phyloP scores from a whole-genome alignment of 768 basidiomycete genomes.

The Boletales sp. region DNA sequence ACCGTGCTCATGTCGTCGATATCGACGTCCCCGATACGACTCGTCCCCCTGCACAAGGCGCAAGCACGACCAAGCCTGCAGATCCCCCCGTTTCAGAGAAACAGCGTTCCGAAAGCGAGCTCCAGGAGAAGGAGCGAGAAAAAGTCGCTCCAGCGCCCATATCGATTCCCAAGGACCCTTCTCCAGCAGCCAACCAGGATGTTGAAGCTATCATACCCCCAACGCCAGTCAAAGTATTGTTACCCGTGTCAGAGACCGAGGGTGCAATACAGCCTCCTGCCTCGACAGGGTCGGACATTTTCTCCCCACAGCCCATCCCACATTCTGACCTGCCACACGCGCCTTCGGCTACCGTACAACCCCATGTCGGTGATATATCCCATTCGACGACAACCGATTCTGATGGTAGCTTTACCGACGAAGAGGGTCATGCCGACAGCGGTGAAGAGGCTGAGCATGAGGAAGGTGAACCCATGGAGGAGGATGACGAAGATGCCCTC shows the following conservation, averaged over 20 bases:
- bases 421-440: conserved; percentile 64
- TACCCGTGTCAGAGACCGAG: conserved; percentile 74
- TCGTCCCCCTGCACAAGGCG: conserved; percentile 14
- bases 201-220: conserved; percentile 43
- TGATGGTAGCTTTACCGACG: conserved; percentile 48
- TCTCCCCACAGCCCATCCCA: conserved; percentile 25
- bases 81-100: conserved; percentile 29
- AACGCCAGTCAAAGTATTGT: conserved; percentile 41
- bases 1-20: conserved; percentile 43
- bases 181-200: conserved; percentile 25
- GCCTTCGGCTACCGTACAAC: conserved; percentile 21
- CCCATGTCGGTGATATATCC: conserved; percentile 28
- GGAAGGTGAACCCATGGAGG: conserved; percentile 57
- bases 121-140: conserved; percentile 35
- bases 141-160: conserved; percentile 27
- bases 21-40: conserved; percentile 29
- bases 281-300: conserved; percentile 52
- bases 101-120: conserved; percentile 20
- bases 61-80: conserved; percentile 18
- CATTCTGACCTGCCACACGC: conserved; percentile 24
- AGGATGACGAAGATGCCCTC: conserved; percentile 84
- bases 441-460: conserved; percentile 50
- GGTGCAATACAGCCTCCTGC: conserved; percentile 89
- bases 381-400: conserved; percentile 32
- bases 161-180: conserved; percentile 18